Evolutionary conservation across 2,329 filamentous ascomycete species (phyloP).

Genomic region (Alternaria brassicae): DNA sequence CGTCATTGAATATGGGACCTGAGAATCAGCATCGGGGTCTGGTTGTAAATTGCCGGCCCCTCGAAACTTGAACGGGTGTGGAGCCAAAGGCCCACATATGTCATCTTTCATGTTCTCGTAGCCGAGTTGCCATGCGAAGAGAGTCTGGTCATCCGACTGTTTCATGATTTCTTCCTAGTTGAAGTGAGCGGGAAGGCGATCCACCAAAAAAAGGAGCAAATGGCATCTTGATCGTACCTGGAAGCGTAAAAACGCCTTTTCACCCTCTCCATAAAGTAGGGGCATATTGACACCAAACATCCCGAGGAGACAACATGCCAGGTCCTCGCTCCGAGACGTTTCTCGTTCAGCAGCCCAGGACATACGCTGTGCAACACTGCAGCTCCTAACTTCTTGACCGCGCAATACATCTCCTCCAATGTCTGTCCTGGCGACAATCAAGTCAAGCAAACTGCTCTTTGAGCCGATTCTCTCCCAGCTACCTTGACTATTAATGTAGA

Average conservation of each 20-base stretch:
- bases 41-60: background rate
- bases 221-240: background rate
- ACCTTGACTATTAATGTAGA: background rate
- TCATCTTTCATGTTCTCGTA: background rate
- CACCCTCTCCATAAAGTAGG: background rate
- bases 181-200: background rate
- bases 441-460: background rate
- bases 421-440: background rate
- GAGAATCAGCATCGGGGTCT: background rate
- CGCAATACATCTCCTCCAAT: background rate
- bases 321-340: background rate
- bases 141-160: background rate
- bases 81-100: background rate
- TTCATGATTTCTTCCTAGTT: background rate
- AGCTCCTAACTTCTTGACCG: background rate
- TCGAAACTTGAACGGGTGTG: background rate
- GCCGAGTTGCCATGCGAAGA: background rate
- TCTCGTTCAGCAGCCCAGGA: background rate
- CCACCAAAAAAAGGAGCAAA: too few relatives aligned
- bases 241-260: background rate
- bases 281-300: background rate
- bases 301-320: background rate
- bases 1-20: background rate
- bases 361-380: background rate
- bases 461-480: background rate